Evolutionary conservation across 768 basidiomycete genomes (phyloP), one percentile per base, ranked within the genome.

Genomic region (Baorangia bicolor): DNA sequence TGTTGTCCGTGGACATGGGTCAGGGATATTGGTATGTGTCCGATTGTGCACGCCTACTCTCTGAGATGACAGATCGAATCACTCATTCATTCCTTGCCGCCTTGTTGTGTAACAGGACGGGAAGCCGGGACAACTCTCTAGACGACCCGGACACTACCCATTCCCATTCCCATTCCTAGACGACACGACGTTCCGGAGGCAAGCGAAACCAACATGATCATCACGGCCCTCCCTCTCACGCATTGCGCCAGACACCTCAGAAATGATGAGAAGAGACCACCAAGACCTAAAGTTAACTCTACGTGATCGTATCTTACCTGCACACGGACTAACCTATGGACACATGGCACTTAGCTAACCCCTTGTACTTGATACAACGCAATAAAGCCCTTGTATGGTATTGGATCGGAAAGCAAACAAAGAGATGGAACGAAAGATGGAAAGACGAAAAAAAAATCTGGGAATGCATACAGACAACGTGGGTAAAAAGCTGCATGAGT

Each of bases 181-280:
- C 38, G 18, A 21, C 6, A 13, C 44, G 35, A 37, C 57, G 25
- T 21, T 30, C 48, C 3, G 47, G 55, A 57, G 41, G 55, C 49
- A 6, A 16, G 49, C 23, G 31, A 27, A 21, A 33, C 9, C 27
- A 21, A 16, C 21, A 14, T 13, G 39, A 23, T 23, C 39, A 21
- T 21, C 39, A 21, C 21, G 21, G 16, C 40, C 5, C 9, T 10
- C 37, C 30, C 3, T 34, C 31, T 23, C 18, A 23, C 21, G 2
- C 31, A 27, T 25, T 14, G 3, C 8, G 21, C 7, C 21, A 14
- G 5, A 40, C 40, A n/a, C 20, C 13, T 11, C 7, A 44, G 27
- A 34, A 74, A 71, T 72, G 51, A 69, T 80, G 71, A 56, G 79
- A 81, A 57, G 76, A 81, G 28, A 65, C 71, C 8, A 65, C 71